Evolutionary conservation across 345 rosid species (phyloP).

Genomic region (Gossypium raimondii): DNA sequence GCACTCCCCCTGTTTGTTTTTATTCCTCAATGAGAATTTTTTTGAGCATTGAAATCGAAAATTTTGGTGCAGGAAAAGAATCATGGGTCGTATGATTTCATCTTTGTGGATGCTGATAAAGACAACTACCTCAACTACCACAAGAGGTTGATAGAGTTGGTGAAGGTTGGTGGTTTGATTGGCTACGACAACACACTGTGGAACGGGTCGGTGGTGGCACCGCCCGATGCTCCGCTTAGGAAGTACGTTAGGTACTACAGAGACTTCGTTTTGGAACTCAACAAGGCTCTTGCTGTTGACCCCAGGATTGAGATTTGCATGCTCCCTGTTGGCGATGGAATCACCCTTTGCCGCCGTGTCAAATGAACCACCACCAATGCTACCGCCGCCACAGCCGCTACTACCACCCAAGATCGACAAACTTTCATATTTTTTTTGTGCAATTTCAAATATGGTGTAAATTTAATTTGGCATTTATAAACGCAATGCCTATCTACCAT

Average conservation of each 20-base stretch:
- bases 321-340: conserved; percentile 96
- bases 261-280: conserved; percentile 86
- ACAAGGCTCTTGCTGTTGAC: conserved; percentile 94
- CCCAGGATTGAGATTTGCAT: conserved; percentile 93
- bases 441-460: neutral
- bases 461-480: neutral
- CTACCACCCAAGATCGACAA: neutral
- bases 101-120: conserved; percentile 97
- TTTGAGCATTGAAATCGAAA: neutral
- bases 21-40: neutral
- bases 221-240: conserved; percentile 78
- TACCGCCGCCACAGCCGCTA: no score
- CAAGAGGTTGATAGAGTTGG: conserved; percentile 72
- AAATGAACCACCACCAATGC: conserved; percentile 22
- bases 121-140: conserved; percentile 95
- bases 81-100: conserved; percentile 79
- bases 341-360: conserved; percentile 94
- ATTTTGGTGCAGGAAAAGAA: conserved; percentile 47
- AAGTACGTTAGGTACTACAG: conserved; percentile 82
- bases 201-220: conserved; percentile 90
- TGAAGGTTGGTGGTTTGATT: conserved; percentile 83
- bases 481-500: neutral
- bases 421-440: neutral
- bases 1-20: neutral
- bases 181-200: conserved; percentile 98